Evolutionary conservation across 345 rosid species (phyloP), one percentile per base, ranked within the genome.

Genomic region (Kernera saxatilis): DNA sequence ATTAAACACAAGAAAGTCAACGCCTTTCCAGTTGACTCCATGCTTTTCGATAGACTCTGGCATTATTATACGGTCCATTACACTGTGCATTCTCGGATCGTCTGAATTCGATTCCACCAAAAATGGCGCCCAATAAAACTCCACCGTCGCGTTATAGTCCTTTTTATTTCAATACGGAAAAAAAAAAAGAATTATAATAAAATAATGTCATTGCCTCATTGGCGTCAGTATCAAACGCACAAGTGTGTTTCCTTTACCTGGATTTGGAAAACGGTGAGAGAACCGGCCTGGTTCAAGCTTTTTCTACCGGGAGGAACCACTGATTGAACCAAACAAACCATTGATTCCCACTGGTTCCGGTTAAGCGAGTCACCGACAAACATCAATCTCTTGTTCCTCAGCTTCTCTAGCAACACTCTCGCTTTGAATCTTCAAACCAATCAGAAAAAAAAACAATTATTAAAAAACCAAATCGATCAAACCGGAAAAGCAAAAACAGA

Each of bases 291-390:
- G 83, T 74, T 85, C 80, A 86, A 77, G 84, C 85, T 87, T 55
- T 94, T 94, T 51, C 79, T 79, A 32, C 88, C 85, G 14, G 77
- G 70, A 37, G 96, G 88, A 75, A 80, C n/a, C 30, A 69, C 90
- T 26, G 99, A 90, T 79, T 95, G 93, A 81, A 81, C 91, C 83
- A 95, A 77, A 76, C 99, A 95, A 73, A 92, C 59, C 99, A 95
- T 86, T 46, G 99, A 94, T 79, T 92, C 99, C 99, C 99, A 94
- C 54, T 94, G 99, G 50, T 95, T 95, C 51, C 99, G 79, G 73
- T 95, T 95, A 65, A 95, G 44, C 7, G 99, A 95, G 78, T 95
- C 99, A 65, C 99, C 99, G 44, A 94, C 93, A 70, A 89, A 94
- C 99, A 94, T 89, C 2, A 94, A 73, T 70, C 99, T 88, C 84